Evolutionary conservation across 257 asterid genomes (phyloP).

Genomic region (Penstemon barbatus): DNA sequence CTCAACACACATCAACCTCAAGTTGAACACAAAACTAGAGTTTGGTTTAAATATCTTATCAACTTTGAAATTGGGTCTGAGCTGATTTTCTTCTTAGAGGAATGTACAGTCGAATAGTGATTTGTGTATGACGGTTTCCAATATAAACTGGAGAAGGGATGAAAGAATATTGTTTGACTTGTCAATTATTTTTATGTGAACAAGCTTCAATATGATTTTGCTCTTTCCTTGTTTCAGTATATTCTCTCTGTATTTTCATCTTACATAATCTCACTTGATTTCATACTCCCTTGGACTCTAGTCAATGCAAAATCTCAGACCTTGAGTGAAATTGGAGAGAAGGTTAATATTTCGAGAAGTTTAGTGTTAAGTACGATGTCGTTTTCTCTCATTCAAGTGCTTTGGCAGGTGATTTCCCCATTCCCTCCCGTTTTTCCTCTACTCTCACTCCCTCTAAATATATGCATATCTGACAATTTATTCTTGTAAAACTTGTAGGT

Average conservation of each 20-base stretch:
- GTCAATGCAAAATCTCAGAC: conserved; percentile 33
- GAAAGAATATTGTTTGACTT: no score
- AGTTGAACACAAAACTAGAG: no score
- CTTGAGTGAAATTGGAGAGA: conserved; percentile 25
- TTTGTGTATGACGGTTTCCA: no score
- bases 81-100: no score
- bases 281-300: conserved; percentile 23
- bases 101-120: no score
- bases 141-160: no score
- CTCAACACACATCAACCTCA: no score
- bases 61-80: no score
- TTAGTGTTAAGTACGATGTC: conserved; percentile 42
- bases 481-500: conserved; percentile 35
- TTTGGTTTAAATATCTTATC: no score
- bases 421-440: not conserved
- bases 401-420: conserved; percentile 48
- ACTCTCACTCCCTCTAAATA: not conserved
- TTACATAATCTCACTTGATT: conserved; percentile 9
- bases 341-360: conserved; percentile 35
- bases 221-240: not conserved
- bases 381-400: conserved; percentile 48
- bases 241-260: conserved; percentile 13
- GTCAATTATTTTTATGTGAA: no score
- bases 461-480: not conserved
- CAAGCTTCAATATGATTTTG: no score